These are phyloP conservation scores for Trypanosomatidae sp. DNA, from an alignment of 208 protist species.

Conservation along the genomic window DNA sequence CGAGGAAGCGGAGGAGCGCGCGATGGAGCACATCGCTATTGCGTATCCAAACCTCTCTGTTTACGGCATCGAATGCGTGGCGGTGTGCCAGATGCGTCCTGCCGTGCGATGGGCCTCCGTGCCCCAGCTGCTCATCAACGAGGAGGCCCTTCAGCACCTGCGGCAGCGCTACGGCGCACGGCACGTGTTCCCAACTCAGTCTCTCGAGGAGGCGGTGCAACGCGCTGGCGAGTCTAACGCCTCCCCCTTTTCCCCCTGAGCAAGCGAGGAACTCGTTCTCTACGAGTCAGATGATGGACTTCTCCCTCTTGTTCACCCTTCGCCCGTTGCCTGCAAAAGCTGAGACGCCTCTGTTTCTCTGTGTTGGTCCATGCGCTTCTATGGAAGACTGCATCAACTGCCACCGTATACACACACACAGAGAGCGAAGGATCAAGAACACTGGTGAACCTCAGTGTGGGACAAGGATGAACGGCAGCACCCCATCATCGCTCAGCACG, in stretches of 20 bases:
- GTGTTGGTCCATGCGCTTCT: background rate
- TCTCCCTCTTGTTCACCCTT: background rate
- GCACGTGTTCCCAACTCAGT: constrained; percentile 35
- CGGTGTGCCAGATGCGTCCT: constrained; percentile 52
- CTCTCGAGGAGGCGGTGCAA: constrained; percentile 27
- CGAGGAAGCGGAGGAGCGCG: constrained; percentile 26
- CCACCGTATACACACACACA: background rate
- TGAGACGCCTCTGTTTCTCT: background rate
- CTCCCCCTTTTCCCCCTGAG: background rate
- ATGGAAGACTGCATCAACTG: background rate
- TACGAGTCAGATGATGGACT: background rate
- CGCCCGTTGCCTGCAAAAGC: background rate
- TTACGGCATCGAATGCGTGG: constrained; percentile 61
- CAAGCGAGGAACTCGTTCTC: background rate
- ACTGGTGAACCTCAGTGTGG: background rate
- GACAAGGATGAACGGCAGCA: background rate
- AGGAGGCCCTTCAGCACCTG: constrained; percentile 31
- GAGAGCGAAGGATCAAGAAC: background rate
- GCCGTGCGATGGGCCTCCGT: constrained; percentile 4
- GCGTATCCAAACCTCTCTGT: constrained; percentile 78
- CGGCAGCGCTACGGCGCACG: constrained; percentile 56
- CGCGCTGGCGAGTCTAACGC: constrained; percentile 5
- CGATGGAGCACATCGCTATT: constrained; percentile 42
- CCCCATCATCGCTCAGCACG: background rate
- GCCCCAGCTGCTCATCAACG: constrained; percentile 22